phyloP scores from a whole-genome alignment of 495 filamentous ascomycete genomes.

The Aspergillus ostianus region DNA sequence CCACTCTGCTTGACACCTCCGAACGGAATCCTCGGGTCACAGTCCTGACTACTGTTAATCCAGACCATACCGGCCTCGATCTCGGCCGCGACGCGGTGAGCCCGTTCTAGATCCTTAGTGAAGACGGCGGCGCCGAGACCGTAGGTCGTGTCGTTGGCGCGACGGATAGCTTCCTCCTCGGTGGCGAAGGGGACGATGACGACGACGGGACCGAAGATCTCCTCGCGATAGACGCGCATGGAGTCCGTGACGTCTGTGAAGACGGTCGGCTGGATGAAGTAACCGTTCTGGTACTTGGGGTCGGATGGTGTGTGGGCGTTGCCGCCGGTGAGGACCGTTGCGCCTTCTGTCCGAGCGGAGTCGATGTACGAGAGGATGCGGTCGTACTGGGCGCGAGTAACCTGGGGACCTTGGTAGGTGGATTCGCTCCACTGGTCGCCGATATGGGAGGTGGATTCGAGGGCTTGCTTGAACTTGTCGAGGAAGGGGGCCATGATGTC shows the following conservation, averaged over 20 bases:
- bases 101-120: constrained; percentile 72
- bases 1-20: constrained; percentile 95
- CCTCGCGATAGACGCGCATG: constrained; percentile 68
- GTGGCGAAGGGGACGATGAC: constrained; percentile 75
- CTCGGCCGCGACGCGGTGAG: constrained; percentile 75
- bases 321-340: constrained; percentile 71
- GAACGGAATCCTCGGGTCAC: constrained; percentile 73
- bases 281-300: constrained; percentile 49
- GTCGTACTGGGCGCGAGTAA: constrained; percentile 82
- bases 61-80: constrained; percentile 96
- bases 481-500: constrained; percentile 73
- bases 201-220: constrained; percentile 89
- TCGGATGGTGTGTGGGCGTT: constrained; percentile 60
- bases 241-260: constrained; percentile 66
- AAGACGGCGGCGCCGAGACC: constrained; percentile 87
- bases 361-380: constrained; percentile 75
- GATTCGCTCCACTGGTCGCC: constrained; percentile 78
- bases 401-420: constrained; percentile 87
- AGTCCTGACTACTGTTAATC: constrained; percentile 83
- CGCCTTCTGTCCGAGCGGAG: constrained; percentile 76
- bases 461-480: constrained; percentile 63
- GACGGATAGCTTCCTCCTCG: constrained; percentile 76
- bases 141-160: constrained; percentile 85
- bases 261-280: constrained; percentile 70
- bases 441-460: constrained; percentile 66